Evolutionary conservation across 208 protist genomes (phyloP).

Genomic region (Crithidia expoeki): DNA sequence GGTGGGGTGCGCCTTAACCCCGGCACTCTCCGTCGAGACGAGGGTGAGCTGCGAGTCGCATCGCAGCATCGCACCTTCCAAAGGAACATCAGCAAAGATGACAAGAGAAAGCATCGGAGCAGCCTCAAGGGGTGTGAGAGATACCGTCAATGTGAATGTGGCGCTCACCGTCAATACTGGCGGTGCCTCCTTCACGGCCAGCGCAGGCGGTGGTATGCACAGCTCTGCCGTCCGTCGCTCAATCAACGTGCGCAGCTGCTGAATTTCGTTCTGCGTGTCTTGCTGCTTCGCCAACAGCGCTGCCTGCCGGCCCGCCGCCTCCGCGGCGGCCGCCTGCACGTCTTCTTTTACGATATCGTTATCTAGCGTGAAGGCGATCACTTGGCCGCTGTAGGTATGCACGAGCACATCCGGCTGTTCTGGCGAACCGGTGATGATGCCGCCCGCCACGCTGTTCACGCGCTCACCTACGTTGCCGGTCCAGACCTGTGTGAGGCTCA

Average conservation of each 20-base stretch:
- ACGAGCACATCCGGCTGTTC: slow-evolving; percentile 65
- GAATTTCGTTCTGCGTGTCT: slow-evolving; percentile 49
- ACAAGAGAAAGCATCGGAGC: slow-evolving; percentile 60
- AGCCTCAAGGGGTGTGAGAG: slow-evolving; percentile 51
- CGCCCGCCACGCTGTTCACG: slow-evolving; percentile 69
- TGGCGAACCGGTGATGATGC: slow-evolving; percentile 50
- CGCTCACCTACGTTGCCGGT: slow-evolving; percentile 51
- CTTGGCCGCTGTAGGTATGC: slow-evolving; percentile 78
- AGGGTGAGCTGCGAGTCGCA: slow-evolving; percentile 49
- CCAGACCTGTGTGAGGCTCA: slow-evolving; percentile 53
- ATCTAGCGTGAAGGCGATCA: slow-evolving; percentile 68
- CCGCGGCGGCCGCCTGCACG: slow-evolving; percentile 26
- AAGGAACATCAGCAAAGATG: slow-evolving; percentile 60
- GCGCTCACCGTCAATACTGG: slow-evolving; percentile 61
- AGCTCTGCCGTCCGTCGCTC: slow-evolving; percentile 48
- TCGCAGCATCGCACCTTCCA: slow-evolving; percentile 58
- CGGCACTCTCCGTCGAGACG: slow-evolving; percentile 41
- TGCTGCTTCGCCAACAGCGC: slow-evolving; percentile 36
- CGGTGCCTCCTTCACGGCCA: slow-evolving; percentile 17
- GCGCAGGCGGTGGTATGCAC: slow-evolving; percentile 28
- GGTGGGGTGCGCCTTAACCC: slow-evolving; percentile 30
- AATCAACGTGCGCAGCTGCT: slow-evolving; percentile 47
- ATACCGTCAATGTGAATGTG: slow-evolving; percentile 62
- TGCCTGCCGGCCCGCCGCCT: slow-evolving; percentile 25
- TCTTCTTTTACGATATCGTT: slow-evolving; percentile 28